Evolutionary conservation across 768 basidiomycete genomes (phyloP).

Genomic region (Rubroboletus satanas): DNA sequence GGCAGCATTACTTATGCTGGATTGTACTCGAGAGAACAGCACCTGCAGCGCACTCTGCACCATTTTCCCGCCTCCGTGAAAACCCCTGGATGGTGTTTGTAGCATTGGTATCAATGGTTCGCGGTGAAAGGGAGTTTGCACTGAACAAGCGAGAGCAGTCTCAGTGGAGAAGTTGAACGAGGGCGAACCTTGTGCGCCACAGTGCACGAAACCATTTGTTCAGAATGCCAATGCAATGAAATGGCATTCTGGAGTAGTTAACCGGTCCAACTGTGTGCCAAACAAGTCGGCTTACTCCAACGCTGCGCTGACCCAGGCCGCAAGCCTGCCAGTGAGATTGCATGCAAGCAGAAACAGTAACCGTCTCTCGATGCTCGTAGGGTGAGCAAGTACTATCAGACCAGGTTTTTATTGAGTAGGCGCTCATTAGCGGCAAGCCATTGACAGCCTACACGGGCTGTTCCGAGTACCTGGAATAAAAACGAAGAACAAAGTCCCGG

Average conservation of each 20-base stretch:
- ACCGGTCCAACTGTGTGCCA: not conserved
- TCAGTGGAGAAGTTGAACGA: not conserved
- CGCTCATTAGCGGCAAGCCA: not conserved
- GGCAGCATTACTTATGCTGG: not conserved
- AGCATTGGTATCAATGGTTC: conserved; percentile 3
- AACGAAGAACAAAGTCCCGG: not conserved
- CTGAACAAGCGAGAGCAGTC: not conserved
- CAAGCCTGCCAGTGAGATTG: not conserved
- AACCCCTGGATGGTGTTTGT: not conserved
- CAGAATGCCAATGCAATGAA: not conserved
- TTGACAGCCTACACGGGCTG: not conserved
- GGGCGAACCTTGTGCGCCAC: not conserved
- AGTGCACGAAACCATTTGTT: not conserved
- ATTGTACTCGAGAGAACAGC: conserved; percentile 13
- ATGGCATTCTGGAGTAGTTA: conserved; percentile 2
- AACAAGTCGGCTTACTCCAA: not conserved
- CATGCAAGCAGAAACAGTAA: not conserved
- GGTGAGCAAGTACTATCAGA: not conserved
- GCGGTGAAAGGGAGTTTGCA: not conserved
- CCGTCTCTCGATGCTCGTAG: not conserved
- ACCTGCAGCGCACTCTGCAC: conserved; percentile 12
- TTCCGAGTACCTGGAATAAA: not conserved
- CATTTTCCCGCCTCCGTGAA: not conserved
- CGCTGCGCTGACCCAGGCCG: not conserved
- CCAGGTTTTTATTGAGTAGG: not conserved